Evolutionary conservation across 768 basidiomycete species (phyloP).

Genomic region (Gautieria morchelliformis): DNA sequence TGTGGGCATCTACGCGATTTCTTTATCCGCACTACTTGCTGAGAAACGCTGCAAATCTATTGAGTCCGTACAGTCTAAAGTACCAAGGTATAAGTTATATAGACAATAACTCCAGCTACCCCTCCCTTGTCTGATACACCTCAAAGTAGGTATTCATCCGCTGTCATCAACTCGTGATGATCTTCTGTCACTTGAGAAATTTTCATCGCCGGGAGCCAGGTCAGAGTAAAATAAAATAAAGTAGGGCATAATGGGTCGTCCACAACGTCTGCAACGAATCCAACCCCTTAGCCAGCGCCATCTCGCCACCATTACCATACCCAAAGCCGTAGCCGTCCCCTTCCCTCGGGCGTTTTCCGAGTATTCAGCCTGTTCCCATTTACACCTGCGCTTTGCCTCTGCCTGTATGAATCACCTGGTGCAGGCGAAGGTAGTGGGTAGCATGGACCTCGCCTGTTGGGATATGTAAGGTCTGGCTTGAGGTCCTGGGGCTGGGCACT

Average conservation of each 20-base stretch:
- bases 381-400: neutral
- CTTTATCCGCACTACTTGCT: neutral
- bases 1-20: neutral
- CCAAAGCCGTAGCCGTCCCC: slow-evolving; percentile 25
- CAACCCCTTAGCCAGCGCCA: slow-evolving; percentile 13
- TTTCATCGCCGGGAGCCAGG: slow-evolving; percentile 45
- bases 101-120: neutral
- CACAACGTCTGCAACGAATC: neutral
- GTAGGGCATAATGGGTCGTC: slow-evolving; percentile 38
- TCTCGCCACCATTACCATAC: slow-evolving; percentile 8
- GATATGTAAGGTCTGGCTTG: slow-evolving; percentile 32
- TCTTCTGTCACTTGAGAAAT: slow-evolving; percentile 85
- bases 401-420: slow-evolving; percentile 1
- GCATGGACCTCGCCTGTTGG: slow-evolving; percentile 26
- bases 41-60: neutral
- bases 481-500: slow-evolving; percentile 57
- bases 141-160: slow-evolving; percentile 87
- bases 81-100: neutral
- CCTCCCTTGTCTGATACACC: slow-evolving; percentile 40
- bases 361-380: neutral
- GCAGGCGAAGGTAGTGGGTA: slow-evolving; percentile 17
- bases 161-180: slow-evolving; percentile 86
- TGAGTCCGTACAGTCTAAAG: neutral
- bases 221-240: neutral
- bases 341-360: slow-evolving; percentile 24